These are phyloP conservation scores for Parathielavia appendiculata DNA, from an alignment of 495 filamentous ascomycete species.

Conservation along the genomic window DNA sequence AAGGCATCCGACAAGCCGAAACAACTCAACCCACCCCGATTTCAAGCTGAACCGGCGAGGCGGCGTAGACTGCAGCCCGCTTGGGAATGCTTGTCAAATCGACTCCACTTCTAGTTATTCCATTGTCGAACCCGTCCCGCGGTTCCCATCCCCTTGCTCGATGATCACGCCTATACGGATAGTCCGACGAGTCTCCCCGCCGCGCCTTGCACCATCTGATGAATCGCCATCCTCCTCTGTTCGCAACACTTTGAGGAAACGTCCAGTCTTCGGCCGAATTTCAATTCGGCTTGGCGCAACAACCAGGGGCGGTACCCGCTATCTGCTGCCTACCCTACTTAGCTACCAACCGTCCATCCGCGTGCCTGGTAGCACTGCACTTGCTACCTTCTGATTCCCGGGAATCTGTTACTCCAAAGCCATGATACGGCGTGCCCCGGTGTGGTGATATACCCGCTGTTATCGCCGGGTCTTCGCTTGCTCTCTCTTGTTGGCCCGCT, in stretches of 20 bases:
- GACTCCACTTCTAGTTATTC: constrained; percentile 8
- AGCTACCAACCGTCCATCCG: neutral
- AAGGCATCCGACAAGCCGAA: neutral
- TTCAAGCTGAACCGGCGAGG: constrained; percentile 1
- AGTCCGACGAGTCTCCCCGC: constrained; percentile 3
- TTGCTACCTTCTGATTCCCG: constrained; percentile 9
- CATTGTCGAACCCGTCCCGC: neutral
- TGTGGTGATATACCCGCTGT: constrained; percentile 22
- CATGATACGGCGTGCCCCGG: constrained; percentile 15
- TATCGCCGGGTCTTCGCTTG: constrained; percentile 18
- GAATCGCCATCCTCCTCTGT: neutral
- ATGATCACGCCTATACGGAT: neutral
- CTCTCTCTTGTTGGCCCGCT: constrained; percentile 10
- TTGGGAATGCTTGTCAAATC: neutral
- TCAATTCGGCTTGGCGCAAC: constrained; percentile 7
- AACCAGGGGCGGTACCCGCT: neutral
- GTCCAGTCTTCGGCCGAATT: constrained; percentile 9
- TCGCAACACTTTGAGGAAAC: neutral
- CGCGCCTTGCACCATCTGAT: neutral
- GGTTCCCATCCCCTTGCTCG: constrained; percentile 6
- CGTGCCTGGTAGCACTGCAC: constrained; percentile 8
- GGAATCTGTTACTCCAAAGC: constrained; percentile 15
- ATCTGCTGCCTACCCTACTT: neutral
- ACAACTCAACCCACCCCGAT: neutral
- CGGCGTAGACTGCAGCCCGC: constrained; percentile 1